phyloP scores from a whole-genome alignment of 2,329 filamentous ascomycete species.

The Microascus cirrosus region DNA sequence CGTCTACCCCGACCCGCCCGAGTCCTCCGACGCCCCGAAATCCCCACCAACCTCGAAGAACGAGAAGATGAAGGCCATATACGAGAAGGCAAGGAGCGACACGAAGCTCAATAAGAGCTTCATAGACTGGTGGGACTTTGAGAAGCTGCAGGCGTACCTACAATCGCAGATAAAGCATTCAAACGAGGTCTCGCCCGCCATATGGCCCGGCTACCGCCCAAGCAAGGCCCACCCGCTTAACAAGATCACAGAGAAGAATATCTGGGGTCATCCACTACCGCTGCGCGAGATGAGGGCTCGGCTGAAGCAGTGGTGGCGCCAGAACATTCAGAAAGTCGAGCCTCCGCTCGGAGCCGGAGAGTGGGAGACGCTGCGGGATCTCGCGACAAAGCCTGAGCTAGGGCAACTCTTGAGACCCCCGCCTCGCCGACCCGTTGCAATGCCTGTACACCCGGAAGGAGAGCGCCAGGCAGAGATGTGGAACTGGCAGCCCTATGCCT shows the following conservation, averaged over 20 bases:
- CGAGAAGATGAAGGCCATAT: neutral
- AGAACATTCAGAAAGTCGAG: neutral
- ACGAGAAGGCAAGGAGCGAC: neutral
- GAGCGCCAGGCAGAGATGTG: neutral
- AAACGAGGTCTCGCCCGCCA: slow-evolving; percentile 9
- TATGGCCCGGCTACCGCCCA: slow-evolving; percentile 12
- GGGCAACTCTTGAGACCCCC: slow-evolving; percentile 23
- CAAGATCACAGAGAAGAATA: slow-evolving; percentile 28
- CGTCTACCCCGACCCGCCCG: slow-evolving; percentile 21
- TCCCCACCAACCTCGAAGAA: neutral
- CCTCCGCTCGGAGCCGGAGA: slow-evolving; percentile 37
- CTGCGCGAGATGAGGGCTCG: neutral
- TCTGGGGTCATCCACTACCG: slow-evolving; percentile 33
- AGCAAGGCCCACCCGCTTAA: slow-evolving; percentile 21
- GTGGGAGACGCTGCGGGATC: slow-evolving; percentile 40
- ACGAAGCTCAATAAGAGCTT: slow-evolving; percentile 14
- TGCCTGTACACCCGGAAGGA: neutral
- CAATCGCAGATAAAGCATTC: slow-evolving; percentile 27
- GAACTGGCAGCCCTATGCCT: neutral
- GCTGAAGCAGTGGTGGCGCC: neutral
- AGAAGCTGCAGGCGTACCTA: slow-evolving; percentile 29
- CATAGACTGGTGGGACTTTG: slow-evolving; percentile 36
- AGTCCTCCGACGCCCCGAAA: slow-evolving; percentile 15
- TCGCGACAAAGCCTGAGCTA: slow-evolving; percentile 25
- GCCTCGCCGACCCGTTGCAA: slow-evolving; percentile 19